Evolutionary conservation across 495 filamentous ascomycete genomes (phyloP).

Genomic region (Lasiosphaeriaceae sp.): DNA sequence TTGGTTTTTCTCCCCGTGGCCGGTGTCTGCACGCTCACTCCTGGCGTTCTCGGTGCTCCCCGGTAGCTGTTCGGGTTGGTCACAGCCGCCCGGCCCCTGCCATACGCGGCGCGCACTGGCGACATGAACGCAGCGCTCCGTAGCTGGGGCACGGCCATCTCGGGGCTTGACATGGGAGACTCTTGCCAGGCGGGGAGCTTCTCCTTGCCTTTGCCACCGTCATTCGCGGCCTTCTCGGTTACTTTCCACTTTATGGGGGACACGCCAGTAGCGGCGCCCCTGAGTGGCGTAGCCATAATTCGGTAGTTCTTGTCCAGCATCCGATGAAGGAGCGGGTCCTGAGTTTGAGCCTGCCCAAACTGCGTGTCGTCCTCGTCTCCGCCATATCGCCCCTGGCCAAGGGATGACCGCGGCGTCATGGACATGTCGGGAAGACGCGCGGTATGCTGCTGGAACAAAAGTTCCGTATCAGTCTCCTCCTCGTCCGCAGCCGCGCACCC

Average conservation of each 20-base stretch:
- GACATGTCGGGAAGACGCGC: slow-evolving; percentile 53
- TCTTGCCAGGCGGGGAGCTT: slow-evolving; percentile 40
- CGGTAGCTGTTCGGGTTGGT: neutral
- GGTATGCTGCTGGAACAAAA: slow-evolving; percentile 40
- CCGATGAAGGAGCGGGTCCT: slow-evolving; percentile 78
- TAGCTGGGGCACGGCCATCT: slow-evolving; percentile 74
- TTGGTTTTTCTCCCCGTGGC: slow-evolving; percentile 38
- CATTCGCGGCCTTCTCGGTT: slow-evolving; percentile 20
- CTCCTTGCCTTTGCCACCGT: slow-evolving; percentile 33
- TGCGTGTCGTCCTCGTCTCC: slow-evolving; percentile 37
- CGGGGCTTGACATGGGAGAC: slow-evolving; percentile 72
- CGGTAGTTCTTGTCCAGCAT: slow-evolving; percentile 92
- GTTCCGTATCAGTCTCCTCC: slow-evolving; percentile 39
- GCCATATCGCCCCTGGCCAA: slow-evolving; percentile 18
- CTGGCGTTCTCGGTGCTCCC: slow-evolving; percentile 57
- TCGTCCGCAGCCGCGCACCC: slow-evolving; percentile 9
- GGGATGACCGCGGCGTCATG: slow-evolving; percentile 44
- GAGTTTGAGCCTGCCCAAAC: slow-evolving; percentile 41
- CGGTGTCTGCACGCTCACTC: slow-evolving; percentile 76
- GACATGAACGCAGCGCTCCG: slow-evolving; percentile 84
- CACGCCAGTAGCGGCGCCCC: slow-evolving; percentile 22
- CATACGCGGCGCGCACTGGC: slow-evolving; percentile 43
- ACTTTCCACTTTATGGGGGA: slow-evolving; percentile 36
- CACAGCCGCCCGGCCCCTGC: slow-evolving; percentile 13
- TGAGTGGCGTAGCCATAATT: slow-evolving; percentile 84